A percentile compares a stretch with the other conserved stretches of the same genome.
Evolutionary conservation across 345 rosid species (phyloP).

Genomic region (Orychophragmus violaceus): DNA sequence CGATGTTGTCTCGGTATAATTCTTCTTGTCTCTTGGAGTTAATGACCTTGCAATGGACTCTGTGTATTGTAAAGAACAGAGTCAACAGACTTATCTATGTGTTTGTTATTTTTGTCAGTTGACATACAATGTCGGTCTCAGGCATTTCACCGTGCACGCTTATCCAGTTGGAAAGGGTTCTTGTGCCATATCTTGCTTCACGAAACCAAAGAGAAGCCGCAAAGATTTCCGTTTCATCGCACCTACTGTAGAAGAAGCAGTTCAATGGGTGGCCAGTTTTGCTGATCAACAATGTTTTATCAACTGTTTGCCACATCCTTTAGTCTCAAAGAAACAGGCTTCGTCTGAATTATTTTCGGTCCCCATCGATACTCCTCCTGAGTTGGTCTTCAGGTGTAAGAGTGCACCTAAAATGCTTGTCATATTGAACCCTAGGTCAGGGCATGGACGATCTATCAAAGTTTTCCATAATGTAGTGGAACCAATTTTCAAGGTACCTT

Average conservation of each 20-base stretch:
- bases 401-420: slow-evolving; percentile 92
- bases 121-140: slow-evolving; percentile 73
- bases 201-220: slow-evolving; percentile 69
- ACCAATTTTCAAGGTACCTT: slow-evolving; percentile 85
- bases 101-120: slow-evolving; percentile 44
- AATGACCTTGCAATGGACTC: background rate
- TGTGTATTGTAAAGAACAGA: background rate
- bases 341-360: slow-evolving; percentile 70
- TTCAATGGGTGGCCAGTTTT: slow-evolving; percentile 97
- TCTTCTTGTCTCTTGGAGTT: background rate
- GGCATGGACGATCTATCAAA: slow-evolving; percentile 84
- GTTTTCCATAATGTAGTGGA: slow-evolving; percentile 82
- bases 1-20: slow-evolving; percentile 68
- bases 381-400: slow-evolving; percentile 83
- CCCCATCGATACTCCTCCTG: slow-evolving; percentile 73
- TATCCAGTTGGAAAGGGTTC: slow-evolving; percentile 59
- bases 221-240: slow-evolving; percentile 81
- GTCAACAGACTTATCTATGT: slow-evolving; percentile 1
- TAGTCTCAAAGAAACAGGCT: slow-evolving; percentile 84
- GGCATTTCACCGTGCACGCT: slow-evolving; percentile 86
- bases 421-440: slow-evolving; percentile 91
- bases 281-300: slow-evolving; percentile 92
- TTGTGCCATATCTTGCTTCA: too few relatives aligned
- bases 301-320: slow-evolving; percentile 87
- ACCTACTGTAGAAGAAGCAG: slow-evolving; percentile 71